These are phyloP conservation scores for Jatropha podagrica DNA, from an alignment of 441 rosid genomes.

Conservation along the genomic window DNA sequence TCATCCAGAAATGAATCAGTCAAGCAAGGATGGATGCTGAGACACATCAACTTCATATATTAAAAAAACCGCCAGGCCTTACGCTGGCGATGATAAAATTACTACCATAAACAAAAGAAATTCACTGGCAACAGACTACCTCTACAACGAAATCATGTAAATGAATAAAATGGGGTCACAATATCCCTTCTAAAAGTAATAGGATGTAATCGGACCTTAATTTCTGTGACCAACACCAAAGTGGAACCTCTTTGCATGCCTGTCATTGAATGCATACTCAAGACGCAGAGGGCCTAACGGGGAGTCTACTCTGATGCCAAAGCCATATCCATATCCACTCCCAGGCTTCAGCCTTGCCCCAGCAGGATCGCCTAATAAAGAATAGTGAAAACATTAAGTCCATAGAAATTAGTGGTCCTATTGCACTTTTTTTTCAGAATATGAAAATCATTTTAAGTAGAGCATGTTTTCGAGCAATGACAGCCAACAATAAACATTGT, in stretches of 20 bases:
- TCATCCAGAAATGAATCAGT: not conserved
- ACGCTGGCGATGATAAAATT: not conserved
- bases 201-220: slow-evolving; percentile 21
- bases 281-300: slow-evolving; percentile 84
- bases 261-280: slow-evolving; percentile 80
- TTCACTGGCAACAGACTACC: not conserved
- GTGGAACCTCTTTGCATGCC: slow-evolving; percentile 68
- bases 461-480: too few relatives aligned
- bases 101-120: not conserved
- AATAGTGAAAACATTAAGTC: not conserved
- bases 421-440: too few relatives aligned
- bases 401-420: not conserved
- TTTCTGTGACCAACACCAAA: slow-evolving; percentile 87
- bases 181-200: not conserved
- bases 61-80: not conserved
- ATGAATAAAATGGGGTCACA: not conserved
- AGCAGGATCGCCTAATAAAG: slow-evolving; percentile 73
- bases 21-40: not conserved
- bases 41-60: not conserved
- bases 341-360: slow-evolving; percentile 91
- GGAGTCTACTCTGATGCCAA: slow-evolving; percentile 81
- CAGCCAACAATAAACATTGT: too few relatives aligned
- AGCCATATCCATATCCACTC: slow-evolving; percentile 86
- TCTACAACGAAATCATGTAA: not conserved
- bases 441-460: too few relatives aligned